These are phyloP conservation scores for Diaporthe citrichinensis DNA, from an alignment of 2,329 filamentous ascomycete species.

Conservation along the genomic window DNA sequence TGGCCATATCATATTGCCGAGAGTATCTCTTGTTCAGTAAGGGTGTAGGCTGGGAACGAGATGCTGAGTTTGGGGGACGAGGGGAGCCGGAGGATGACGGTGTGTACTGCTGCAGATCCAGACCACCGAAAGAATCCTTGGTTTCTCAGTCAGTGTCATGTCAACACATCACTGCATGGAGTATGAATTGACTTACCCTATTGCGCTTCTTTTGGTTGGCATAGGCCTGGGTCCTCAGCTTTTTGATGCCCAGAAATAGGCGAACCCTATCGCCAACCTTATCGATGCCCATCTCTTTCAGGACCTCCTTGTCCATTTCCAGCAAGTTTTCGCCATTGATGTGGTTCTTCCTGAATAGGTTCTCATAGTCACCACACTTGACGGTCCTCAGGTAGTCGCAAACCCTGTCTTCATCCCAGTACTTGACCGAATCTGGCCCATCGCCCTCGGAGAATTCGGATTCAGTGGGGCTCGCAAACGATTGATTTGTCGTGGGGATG, in stretches of 20 bases:
- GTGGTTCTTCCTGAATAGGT: slow-evolving; percentile 90
- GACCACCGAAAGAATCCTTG: slow-evolving; percentile 86
- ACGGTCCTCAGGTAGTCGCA: slow-evolving; percentile 92
- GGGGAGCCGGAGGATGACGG: slow-evolving; percentile 74
- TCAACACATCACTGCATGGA: not conserved
- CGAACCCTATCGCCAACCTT: slow-evolving; percentile 97
- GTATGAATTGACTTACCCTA: slow-evolving; percentile 71
- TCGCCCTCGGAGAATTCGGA: slow-evolving; percentile 93
- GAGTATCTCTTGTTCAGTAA: slow-evolving; percentile 75
- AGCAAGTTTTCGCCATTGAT: slow-evolving; percentile 98
- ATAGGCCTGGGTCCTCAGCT: slow-evolving; percentile 82
- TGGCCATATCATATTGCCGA: slow-evolving; percentile 67
- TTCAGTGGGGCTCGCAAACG: slow-evolving; percentile 87
- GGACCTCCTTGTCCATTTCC: slow-evolving; percentile 95
- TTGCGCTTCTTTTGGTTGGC: slow-evolving; percentile 87
- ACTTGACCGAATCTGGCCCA: slow-evolving; percentile 80
- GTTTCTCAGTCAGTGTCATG: slow-evolving; percentile 37
- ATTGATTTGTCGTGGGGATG: slow-evolving; percentile 65
- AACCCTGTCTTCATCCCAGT: slow-evolving; percentile 93
- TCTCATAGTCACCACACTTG: slow-evolving; percentile 94
- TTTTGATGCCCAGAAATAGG: slow-evolving; percentile 88
- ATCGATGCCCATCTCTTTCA: slow-evolving; percentile 98
- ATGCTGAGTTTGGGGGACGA: slow-evolving; percentile 69
- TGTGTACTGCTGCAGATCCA: slow-evolving; percentile 74
- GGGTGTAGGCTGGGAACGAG: slow-evolving; percentile 60